These are phyloP conservation scores for Haplosporangium gracile DNA, from an alignment of 192 early-diverging fungal species.

Conservation along the genomic window DNA sequence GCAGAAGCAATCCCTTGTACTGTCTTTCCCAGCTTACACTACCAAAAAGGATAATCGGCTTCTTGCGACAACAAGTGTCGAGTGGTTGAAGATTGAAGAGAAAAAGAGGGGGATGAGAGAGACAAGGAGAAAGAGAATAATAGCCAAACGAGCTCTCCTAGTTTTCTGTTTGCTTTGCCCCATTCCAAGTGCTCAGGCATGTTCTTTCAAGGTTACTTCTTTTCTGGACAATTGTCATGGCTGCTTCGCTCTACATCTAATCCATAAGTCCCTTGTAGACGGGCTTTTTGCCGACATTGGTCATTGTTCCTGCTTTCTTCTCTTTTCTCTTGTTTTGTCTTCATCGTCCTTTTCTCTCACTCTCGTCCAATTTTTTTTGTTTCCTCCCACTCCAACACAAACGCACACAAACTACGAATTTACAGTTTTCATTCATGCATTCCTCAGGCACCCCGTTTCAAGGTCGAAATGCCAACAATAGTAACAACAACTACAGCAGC, in stretches of 20 bases:
- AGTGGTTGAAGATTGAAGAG: background rate
- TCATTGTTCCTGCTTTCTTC: background rate
- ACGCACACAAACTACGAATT: background rate
- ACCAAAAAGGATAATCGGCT: background rate
- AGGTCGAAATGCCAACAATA: background rate
- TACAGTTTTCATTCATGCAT: background rate
- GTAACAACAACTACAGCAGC: background rate
- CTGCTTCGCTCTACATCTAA: background rate
- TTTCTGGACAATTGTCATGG: background rate
- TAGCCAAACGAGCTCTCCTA: background rate
- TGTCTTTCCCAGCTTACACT: background rate
- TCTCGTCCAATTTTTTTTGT: background rate
- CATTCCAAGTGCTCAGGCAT: background rate
- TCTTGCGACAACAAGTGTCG: too few species aligned
- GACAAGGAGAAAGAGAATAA: background rate
- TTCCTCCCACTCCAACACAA: background rate
- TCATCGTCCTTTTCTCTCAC: background rate
- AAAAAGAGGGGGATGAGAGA: background rate
- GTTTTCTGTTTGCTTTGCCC: constrained; percentile 8
- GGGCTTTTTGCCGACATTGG: background rate
- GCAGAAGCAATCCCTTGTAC: background rate
- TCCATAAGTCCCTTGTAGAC: background rate
- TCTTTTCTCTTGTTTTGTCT: background rate
- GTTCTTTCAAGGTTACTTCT: background rate
- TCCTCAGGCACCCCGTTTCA: constrained; percentile 10